A percentile compares a stretch with the other conserved stretches of the same genome.
Evolutionary conservation across 495 filamentous ascomycete genomes (phyloP).

Genomic region (Neurospora sp.): DNA sequence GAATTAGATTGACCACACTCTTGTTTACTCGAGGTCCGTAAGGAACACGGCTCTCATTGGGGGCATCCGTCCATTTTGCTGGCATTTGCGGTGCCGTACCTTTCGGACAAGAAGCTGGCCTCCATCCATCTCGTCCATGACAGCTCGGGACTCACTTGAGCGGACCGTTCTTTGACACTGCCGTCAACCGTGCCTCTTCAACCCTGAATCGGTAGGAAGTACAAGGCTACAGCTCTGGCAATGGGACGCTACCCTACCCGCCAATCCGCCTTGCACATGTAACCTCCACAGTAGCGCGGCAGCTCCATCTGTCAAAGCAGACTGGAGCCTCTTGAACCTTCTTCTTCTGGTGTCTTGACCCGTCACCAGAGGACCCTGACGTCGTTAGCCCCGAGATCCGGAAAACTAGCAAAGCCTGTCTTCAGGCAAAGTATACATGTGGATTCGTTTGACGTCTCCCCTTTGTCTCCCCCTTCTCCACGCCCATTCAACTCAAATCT

Average conservation of each 20-base stretch:
- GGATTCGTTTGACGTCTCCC: not conserved
- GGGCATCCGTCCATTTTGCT: slow-evolving; percentile 12
- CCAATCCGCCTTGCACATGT: not conserved
- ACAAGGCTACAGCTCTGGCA: not conserved
- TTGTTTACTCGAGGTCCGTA: not conserved
- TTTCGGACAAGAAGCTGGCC: not conserved
- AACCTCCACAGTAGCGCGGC: not conserved
- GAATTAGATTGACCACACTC: not conserved
- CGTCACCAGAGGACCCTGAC: not conserved
- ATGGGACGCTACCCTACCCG: not conserved
- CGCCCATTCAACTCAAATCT: not conserved
- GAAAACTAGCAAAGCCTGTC: not conserved
- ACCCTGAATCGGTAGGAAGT: not conserved
- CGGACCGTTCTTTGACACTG: not conserved
- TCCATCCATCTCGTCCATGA: not conserved
- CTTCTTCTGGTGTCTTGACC: not conserved
- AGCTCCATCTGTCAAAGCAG: not conserved
- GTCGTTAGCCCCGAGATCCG: not conserved
- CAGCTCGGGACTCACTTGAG: not conserved
- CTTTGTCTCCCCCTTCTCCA: not conserved
- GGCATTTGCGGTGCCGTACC: not conserved
- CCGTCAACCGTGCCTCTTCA: not conserved
- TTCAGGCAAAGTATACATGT: not conserved
- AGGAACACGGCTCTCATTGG: slow-evolving; percentile 15
- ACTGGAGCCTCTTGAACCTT: not conserved